Evolutionary conservation across 2,329 filamentous ascomycete species (phyloP).

Genomic region (Pseudogymnoascus sp.): DNA sequence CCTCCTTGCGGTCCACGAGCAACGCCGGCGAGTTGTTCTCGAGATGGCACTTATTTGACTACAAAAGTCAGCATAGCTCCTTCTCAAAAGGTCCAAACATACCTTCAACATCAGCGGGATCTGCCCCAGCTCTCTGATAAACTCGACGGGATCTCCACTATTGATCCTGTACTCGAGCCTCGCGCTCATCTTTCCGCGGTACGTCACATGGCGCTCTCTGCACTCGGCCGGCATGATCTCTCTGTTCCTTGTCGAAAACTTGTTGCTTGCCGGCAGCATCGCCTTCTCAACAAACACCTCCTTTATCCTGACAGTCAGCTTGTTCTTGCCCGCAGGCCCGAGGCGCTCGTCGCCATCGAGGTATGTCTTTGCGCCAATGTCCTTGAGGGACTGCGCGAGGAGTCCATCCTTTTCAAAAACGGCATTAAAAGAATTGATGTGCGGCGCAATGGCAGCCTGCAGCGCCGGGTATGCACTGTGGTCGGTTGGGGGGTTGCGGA

Average conservation of each 20-base stretch:
- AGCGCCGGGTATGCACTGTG: constrained; percentile 81
- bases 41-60: constrained; percentile 87
- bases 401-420: constrained; percentile 69
- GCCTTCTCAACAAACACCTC: constrained; percentile 78
- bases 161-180: constrained; percentile 83
- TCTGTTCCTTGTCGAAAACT: constrained; percentile 67
- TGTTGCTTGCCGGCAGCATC: constrained; percentile 71
- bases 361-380: constrained; percentile 84
- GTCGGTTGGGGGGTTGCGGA: constrained; percentile 79
- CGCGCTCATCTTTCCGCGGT: constrained; percentile 76
- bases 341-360: constrained; percentile 70
- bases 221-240: constrained; percentile 89
- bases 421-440: constrained; percentile 92
- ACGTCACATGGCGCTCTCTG: constrained; percentile 85
- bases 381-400: constrained; percentile 66
- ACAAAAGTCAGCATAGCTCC: constrained; percentile 20
- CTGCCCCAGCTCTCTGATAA: constrained; percentile 76
- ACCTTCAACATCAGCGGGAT: constrained; percentile 92
- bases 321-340: constrained; percentile 56
- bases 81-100: constrained; percentile 19
- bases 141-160: constrained; percentile 73
- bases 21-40: constrained; percentile 75
- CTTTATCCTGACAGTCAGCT: constrained; percentile 68
- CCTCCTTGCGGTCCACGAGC: constrained; percentile 81
- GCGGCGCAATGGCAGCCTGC: constrained; percentile 76